Conservation (phyloP, 1,284 basidiomycete species). For the Malassezia sp. region DNA sequence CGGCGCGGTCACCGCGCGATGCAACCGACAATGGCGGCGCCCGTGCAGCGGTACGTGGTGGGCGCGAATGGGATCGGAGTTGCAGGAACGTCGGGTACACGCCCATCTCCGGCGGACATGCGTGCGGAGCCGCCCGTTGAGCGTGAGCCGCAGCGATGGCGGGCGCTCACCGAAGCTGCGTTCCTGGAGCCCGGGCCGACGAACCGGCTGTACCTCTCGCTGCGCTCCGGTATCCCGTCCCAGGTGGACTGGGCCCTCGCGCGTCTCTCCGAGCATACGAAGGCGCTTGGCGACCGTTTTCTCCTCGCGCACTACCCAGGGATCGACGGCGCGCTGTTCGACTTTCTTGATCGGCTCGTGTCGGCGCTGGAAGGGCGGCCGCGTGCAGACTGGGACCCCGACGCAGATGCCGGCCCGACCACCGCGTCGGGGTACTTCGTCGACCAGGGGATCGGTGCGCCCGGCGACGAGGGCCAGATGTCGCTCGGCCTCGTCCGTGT, state of each 20-base stretch:
- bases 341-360: conserved; percentile 23
- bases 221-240: conserved; percentile 34
- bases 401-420: not conserved
- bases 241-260: conserved; percentile 42
- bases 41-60: too few relatives aligned
- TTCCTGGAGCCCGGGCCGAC: conserved; percentile 26
- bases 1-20: too few relatives aligned
- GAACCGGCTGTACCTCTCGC: conserved; percentile 37
- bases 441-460: conserved; percentile 29
- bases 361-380: conserved; percentile 24
- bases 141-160: too few relatives aligned
- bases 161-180: too few relatives aligned
- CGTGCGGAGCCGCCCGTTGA: too few relatives aligned
- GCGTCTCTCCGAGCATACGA: conserved; percentile 23
- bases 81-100: too few relatives aligned
- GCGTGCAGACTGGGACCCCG: conserved; percentile 23
- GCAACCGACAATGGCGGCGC: too few relatives aligned
- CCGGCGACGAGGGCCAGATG: conserved; percentile 15
- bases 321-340: conserved; percentile 29
- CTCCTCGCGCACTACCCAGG: conserved; percentile 28
- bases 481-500: not conserved
- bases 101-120: too few relatives aligned
- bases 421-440: not conserved
- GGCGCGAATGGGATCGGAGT: too few relatives aligned
- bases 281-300: conserved; percentile 16